Conservation (phyloP, 495 filamentous ascomycete species). For the Penicillium simplicissimum region DNA sequence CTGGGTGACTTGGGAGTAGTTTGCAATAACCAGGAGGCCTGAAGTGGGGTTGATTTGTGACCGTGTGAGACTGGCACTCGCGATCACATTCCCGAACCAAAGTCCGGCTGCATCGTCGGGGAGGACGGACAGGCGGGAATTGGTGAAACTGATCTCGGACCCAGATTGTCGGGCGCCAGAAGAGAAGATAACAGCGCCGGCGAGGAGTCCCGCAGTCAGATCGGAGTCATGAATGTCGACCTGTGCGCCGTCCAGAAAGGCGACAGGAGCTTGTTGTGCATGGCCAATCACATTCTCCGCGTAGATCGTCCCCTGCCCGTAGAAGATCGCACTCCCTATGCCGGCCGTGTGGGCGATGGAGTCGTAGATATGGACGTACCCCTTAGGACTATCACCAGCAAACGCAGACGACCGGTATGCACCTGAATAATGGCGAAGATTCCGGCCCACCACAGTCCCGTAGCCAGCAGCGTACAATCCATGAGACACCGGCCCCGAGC, state of each 20-base stretch:
- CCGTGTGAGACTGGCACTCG: neutral
- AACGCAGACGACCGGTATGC: conserved; percentile 16
- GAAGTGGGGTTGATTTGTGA: conserved; percentile 8
- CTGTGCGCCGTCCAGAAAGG: conserved; percentile 10
- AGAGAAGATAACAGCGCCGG: conserved; percentile 6
- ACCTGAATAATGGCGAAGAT: conserved; percentile 14
- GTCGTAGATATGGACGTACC: conserved; percentile 17
- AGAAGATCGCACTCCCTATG: conserved; percentile 19
- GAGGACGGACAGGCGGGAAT: neutral
- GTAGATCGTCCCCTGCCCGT: conserved; percentile 7
- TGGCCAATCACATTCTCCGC: conserved; percentile 5
- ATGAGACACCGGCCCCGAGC: conserved; percentile 16
- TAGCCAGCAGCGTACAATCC: conserved; percentile 17
- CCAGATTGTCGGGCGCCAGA: neutral
- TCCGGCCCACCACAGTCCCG: conserved; percentile 12
- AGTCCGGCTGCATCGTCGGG: neutral
- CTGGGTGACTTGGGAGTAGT: conserved; percentile 12
- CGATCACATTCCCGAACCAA: conserved; percentile 17
- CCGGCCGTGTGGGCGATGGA: conserved; percentile 17
- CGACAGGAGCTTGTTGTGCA: conserved; percentile 6
- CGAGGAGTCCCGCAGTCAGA: conserved; percentile 8
- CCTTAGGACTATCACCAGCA: conserved; percentile 18
- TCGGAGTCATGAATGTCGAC: conserved; percentile 3
- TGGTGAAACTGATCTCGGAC: neutral
- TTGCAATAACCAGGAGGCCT: conserved; percentile 7